A percentile compares a stretch with the other conserved stretches of the same genome.
Conservation (phyloP, 106 monocot species). For the Cymbidium sinense region DNA sequence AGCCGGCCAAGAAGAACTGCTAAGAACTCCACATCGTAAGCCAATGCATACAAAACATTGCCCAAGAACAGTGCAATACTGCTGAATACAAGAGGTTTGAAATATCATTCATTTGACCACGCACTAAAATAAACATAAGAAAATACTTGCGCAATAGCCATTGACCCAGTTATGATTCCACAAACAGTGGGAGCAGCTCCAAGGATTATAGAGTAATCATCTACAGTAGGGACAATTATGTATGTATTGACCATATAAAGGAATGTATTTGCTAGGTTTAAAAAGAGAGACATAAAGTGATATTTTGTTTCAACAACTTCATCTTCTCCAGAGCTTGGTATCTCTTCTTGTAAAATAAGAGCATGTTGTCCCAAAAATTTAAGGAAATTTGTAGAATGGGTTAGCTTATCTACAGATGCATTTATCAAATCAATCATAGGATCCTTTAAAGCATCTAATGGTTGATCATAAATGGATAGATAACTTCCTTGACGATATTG, state of each 20-base stretch:
- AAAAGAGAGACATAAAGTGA: conserved; percentile 80
- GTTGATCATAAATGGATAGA: conserved; percentile 91
- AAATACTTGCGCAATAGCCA: conserved; percentile 96
- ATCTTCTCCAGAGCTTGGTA: conserved; percentile 44
- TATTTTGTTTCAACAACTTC: conserved; percentile 50
- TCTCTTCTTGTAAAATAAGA: conserved; percentile 80
- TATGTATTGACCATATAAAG: conserved; percentile 99
- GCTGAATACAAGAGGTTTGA: conserved; percentile 87
- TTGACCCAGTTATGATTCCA: conserved; percentile 93
- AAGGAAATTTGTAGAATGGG: conserved; percentile 80
- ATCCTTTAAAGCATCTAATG: conserved; percentile 61
- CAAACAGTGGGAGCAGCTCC: conserved; percentile 97
- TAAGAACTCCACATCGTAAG: conserved; percentile 77
- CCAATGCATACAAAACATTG: conserved; percentile 80
- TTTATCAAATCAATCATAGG: conserved; percentile 78
- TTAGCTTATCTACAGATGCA: conserved; percentile 71
- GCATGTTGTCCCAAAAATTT: conserved; percentile 90
- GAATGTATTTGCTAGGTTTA: conserved; percentile 89
- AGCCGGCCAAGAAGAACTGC: conserved; percentile 73
- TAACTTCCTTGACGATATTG: conserved; percentile 79
- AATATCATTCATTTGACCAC: conserved; percentile 97
- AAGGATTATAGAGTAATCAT: conserved; percentile 84
- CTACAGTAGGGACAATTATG: conserved; percentile 96
- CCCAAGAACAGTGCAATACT: conserved; percentile 76
- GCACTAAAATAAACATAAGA: conserved; percentile 96